Base-by-base conservation (phyloP, 371 early-diverging fungal genomes). In the Phascolomyces articulosus region DNA sequence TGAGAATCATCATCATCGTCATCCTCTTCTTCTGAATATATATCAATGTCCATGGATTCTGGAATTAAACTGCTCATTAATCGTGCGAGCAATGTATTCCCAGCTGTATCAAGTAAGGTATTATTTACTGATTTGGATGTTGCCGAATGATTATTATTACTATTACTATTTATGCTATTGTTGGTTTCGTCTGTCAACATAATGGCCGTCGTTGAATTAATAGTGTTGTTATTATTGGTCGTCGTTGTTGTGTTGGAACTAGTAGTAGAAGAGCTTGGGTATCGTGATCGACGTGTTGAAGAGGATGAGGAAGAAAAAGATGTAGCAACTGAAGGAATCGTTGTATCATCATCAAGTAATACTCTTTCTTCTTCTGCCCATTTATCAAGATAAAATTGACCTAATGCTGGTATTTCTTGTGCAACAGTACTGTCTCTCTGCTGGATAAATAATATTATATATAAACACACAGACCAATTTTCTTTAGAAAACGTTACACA, bases 301-400 rank as follows among this genome's bases (percentile, higher is more conserved):
- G 44, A 44, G 4, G 44, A 44, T 13, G 15, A 44, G 4, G 44
- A 18, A 44, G 44, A 44, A 13, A n/a, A 16, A 0, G 44, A 16
- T 15, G 44, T 0, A 7, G 44, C 4, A 13, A 2, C 4, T 44
- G 44, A 13, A 7, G 44, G 16, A 4, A 44, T 13, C n/a, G 44
- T 24, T 18, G 28, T 28, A 31, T 51, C 54, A 11, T 49, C 47
- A 2, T 26, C 55, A n/a, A 40, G 40, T 7, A 31, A 23, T 44
- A 47, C 21, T 34, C 38, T 16, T 24, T 97, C 96, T 67, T 96
- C 95, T 58, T 91, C 93, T 2, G 90, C 86, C 95, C 95, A 96
- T 31, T 78, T 84, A 28, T 93, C 90, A 8, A 80, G 66, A 67
- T 94, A 96, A 65, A 90, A 84, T 20, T 77, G 79, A 10, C 96